Evolutionary conservation across 768 basidiomycete genomes (phyloP).

Genomic region (Auricularia heimuer): DNA sequence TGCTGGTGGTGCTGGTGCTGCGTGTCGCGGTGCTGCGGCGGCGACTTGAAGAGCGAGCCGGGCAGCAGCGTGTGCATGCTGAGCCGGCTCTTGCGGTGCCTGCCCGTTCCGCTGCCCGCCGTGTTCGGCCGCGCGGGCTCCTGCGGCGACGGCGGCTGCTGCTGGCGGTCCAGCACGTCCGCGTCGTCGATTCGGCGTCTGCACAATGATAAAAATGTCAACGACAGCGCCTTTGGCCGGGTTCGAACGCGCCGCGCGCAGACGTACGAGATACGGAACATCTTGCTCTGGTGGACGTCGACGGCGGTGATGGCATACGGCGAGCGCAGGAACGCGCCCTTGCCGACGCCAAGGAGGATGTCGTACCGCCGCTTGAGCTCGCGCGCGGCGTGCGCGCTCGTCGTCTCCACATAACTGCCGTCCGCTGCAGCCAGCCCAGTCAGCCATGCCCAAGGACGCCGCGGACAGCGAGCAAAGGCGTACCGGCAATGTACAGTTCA

Average conservation of each 20-base stretch:
- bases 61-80: conserved; percentile 53
- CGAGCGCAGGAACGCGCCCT: conserved; percentile 44
- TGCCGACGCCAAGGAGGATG: conserved; percentile 53
- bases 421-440: conserved; percentile 37
- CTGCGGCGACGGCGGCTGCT: conserved; percentile 30
- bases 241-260: background rate
- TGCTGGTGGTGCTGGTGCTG: conserved; percentile 4
- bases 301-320: conserved; percentile 78
- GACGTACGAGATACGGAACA: conserved; percentile 70
- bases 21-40: background rate
- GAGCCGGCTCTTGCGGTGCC: conserved; percentile 48
- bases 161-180: background rate
- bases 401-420: conserved; percentile 70
- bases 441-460: background rate
- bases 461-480: background rate
- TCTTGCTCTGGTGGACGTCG: conserved; percentile 69
- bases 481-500: conserved; percentile 11
- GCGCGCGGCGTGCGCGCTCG: conserved; percentile 63
- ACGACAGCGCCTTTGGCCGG: background rate
- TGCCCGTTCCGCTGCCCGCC: conserved; percentile 36
- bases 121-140: conserved; percentile 20
- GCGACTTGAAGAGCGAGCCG: conserved; percentile 38
- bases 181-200: background rate
- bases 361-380: conserved; percentile 74
- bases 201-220: background rate